phyloP scores from a whole-genome alignment of 1,139 yeast genomes.

The Zygoascus meyerae region DNA sequence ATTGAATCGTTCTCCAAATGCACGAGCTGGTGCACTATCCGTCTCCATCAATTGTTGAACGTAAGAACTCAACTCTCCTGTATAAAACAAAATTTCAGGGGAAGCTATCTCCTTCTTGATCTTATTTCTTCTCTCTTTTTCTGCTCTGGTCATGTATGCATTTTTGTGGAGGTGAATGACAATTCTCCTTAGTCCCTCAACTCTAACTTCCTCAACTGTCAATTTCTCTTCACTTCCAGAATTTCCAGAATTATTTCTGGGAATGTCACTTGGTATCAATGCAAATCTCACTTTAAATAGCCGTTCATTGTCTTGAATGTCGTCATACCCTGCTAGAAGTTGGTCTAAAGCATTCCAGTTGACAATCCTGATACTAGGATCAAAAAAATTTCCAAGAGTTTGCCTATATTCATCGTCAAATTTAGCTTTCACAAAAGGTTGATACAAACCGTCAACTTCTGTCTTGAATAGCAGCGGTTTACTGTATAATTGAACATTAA shows the following conservation, averaged over 20 bases:
- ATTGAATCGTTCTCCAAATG: conserved; percentile 25
- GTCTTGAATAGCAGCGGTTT: conserved; percentile 15
- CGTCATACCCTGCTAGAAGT: conserved; percentile 82
- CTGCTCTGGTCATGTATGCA: conserved; percentile 43
- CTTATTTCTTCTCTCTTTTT: conserved; percentile 31
- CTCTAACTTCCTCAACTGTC: conserved; percentile 73
- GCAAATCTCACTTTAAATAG: conserved; percentile 76
- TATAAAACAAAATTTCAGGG: conserved; percentile 80
- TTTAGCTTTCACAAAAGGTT: conserved; percentile 60
- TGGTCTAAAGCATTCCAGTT: conserved; percentile 95
- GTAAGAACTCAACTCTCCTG: conserved; percentile 74
- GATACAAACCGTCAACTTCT: conserved; percentile 23
- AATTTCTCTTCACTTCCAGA: conserved; percentile 45
- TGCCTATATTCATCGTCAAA: conserved; percentile 65
- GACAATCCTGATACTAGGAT: conserved; percentile 47
- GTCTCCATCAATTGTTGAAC: conserved; percentile 43
- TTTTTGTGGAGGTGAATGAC: conserved; percentile 63
- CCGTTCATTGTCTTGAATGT: conserved; percentile 51
- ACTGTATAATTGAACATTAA: conserved; percentile 71
- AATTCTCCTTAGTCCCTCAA: conserved; percentile 78
- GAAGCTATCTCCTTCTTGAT: conserved; percentile 46
- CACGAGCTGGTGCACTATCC: conserved; percentile 13
- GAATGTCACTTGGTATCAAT: conserved; percentile 61
- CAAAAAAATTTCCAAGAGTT: conserved; percentile 52
- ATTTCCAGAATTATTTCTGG: conserved; percentile 28